A percentile compares a stretch with the other conserved stretches of the same genome.
These are phyloP conservation scores for Acanthamoeba royreba DNA, from an alignment of 208 protist species.

Conservation along the genomic window DNA sequence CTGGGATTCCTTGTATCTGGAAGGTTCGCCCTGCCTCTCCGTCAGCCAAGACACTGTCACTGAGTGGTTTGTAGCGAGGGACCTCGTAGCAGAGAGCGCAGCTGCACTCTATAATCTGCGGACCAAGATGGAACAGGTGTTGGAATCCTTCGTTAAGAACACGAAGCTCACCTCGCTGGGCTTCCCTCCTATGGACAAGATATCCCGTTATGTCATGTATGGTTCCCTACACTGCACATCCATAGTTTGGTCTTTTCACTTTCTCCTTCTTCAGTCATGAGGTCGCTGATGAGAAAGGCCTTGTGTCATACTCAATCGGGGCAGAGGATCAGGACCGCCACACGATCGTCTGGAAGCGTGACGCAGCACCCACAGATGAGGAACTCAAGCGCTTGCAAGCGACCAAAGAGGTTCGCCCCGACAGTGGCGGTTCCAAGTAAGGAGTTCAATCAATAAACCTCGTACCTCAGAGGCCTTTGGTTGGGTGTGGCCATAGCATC, in stretches of 20 bases:
- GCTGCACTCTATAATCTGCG: not conserved
- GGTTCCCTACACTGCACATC: not conserved
- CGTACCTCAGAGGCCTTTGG: too few relatives aligned
- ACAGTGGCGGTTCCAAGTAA: too few relatives aligned
- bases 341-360: not conserved
- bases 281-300: not conserved
- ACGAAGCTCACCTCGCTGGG: not conserved
- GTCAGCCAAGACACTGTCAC: not conserved
- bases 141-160: not conserved
- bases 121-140: not conserved
- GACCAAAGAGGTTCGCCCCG: not conserved
- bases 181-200: constrained; percentile 1
- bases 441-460: too few relatives aligned
- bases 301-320: not conserved
- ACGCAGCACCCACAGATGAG: not conserved
- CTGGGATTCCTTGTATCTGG: not conserved
- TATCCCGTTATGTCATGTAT: not conserved
- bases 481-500: too few relatives aligned
- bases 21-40: too few relatives aligned
- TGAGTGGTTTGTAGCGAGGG: not conserved
- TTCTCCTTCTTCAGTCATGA: not conserved
- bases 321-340: not conserved
- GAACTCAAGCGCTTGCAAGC: not conserved
- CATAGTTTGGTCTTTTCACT: not conserved
- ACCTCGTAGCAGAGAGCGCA: not conserved